Base-by-base conservation (phyloP, 148 eudicot species). In the Nyssa sinensis region DNA sequence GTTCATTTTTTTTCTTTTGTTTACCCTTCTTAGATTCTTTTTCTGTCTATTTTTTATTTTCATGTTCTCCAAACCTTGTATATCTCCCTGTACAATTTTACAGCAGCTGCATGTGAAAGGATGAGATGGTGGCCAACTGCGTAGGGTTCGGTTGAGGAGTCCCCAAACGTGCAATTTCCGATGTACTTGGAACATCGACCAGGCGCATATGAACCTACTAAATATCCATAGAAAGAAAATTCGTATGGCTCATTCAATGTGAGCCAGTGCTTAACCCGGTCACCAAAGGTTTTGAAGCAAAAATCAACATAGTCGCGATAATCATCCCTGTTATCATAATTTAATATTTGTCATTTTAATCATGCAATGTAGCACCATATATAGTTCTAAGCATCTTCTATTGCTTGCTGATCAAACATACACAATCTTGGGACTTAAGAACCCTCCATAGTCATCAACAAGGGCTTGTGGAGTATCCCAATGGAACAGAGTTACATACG, bases 111-210 rank as follows among this genome's bases (percentile, higher is more conserved):
- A 55, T 85, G 87, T 19, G 82, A 68, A 41, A 88, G 87, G 16
- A 85, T 72, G 17, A 64, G 53, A 53, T 88, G 30, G 64, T 88
- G 91, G 16, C 62, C 66, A 7, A 75, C 86, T n/a, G 83, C 13
- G 72, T 88, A 88, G 25, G 89, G 88, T 37, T 88, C 91, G 25
- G 85, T 84, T 0, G 75, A 86, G 0, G 89, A 84, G 65, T 88
- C 63, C 17, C 91, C 89, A 3, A 32, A 78, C 1, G 81, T 58
- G 47, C 91, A 88, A 59, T 88, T 88, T 13, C 33, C 61, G 0
- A 28, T 9, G 35, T 35, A 73, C 7, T 32, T 31, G 7, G 86
- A 78, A 33, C 86, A 83, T 34, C 75, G 68, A 30, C 65, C 65
- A 0, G 80, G 80, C 3, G 70, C 74, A 30, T 2, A 30, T 2